phyloP scores from a whole-genome alignment of 331 rosid species.

The Stylosanthes scabra region DNA sequence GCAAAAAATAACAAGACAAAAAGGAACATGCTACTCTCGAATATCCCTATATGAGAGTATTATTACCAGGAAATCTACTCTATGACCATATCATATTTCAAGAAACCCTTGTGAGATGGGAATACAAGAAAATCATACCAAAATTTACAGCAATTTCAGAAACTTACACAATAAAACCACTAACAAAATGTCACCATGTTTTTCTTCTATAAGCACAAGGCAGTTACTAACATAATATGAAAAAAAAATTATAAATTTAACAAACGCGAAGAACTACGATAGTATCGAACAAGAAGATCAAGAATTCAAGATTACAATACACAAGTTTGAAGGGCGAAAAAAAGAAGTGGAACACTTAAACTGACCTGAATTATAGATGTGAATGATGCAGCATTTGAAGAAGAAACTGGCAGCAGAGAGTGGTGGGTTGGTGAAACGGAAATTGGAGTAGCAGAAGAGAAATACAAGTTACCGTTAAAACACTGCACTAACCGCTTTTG shows the following conservation, averaged over 20 bases:
- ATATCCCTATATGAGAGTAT: background rate
- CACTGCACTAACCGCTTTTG: conserved; percentile 12
- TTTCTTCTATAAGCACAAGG: background rate
- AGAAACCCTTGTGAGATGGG: background rate
- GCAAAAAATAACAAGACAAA: background rate
- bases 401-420: background rate
- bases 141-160: background rate
- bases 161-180: background rate
- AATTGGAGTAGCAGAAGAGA: background rate
- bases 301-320: no score
- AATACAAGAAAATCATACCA: background rate
- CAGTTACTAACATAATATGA: background rate
- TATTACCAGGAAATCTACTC: background rate
- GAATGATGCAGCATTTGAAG: conserved; percentile 4
- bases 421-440: background rate
- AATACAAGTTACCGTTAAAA: conserved; percentile 3
- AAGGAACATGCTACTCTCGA: no score
- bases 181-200: background rate
- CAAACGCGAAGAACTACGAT: background rate
- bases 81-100: background rate
- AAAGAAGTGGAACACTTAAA: conserved; percentile 26
- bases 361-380: conserved; percentile 44
- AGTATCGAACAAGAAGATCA: conserved; percentile 3
- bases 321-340: background rate
- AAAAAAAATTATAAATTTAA: no score